These are phyloP conservation scores for Corylus heterophylla DNA, from an alignment of 306 rosid genomes.

Conservation along the genomic window DNA sequence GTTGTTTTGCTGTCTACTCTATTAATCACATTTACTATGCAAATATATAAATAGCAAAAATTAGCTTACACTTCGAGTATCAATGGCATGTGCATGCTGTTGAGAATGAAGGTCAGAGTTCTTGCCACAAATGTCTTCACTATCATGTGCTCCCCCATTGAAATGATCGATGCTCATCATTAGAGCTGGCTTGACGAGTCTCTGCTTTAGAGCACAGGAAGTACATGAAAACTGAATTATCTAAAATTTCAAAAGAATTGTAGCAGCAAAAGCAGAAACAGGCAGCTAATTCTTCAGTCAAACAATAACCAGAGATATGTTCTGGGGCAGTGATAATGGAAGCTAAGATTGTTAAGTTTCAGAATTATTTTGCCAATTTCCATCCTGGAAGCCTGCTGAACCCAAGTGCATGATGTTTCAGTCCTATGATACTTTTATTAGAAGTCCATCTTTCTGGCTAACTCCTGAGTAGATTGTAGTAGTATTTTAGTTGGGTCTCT, in stretches of 20 bases:
- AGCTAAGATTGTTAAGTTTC: background rate
- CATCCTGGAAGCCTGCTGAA: background rate
- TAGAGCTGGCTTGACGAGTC: constrained; percentile 18
- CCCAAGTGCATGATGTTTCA: background rate
- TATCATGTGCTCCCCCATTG: constrained; percentile 10
- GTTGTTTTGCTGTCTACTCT: background rate
- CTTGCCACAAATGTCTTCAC: constrained; percentile 15
- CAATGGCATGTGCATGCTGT: background rate
- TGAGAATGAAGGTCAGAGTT: constrained; percentile 7
- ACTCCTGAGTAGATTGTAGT: too few species aligned
- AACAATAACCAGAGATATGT: background rate
- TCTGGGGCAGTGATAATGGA: background rate
- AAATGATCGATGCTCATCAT: constrained; percentile 14
- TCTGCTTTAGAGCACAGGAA: constrained; percentile 16
- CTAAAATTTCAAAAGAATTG: too few species aligned
- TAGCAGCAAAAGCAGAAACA: background rate
- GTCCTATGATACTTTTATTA: too few species aligned
- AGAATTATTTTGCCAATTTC: background rate
- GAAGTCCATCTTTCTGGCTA: too few species aligned
- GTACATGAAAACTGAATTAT: constrained; percentile 1
- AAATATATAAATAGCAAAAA: background rate
- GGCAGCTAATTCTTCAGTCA: background rate
- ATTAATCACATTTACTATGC: background rate
- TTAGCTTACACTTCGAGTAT: background rate
- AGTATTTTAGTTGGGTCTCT: too few species aligned